phyloP scores from a whole-genome alignment of 345 rosid species.

The Balakata baccata region DNA sequence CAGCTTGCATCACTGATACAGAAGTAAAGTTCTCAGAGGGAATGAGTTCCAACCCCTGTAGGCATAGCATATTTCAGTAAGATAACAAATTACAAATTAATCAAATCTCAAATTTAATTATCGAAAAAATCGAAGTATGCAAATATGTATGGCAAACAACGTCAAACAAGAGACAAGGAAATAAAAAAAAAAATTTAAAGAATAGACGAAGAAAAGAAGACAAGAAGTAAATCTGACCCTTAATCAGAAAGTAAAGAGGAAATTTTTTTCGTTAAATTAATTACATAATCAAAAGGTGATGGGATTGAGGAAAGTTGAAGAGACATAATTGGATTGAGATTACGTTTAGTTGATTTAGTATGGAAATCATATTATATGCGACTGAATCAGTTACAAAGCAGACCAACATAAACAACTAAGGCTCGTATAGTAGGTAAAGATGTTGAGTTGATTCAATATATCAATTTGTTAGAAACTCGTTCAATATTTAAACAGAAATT shows the following conservation, averaged over 20 bases:
- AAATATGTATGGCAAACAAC: neutral
- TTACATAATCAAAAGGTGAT: no score
- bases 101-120: neutral
- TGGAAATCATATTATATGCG: no score
- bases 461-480: neutral
- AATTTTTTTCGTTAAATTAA: neutral
- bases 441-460: no score
- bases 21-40: conserved; percentile 99
- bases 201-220: neutral
- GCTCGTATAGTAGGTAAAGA: no score
- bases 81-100: neutral
- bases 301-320: neutral
- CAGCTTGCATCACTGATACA: conserved; percentile 98
- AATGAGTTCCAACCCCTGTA: conserved; percentile 90
- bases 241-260: neutral
- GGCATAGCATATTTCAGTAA: neutral
- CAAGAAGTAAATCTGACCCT: neutral
- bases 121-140: neutral
- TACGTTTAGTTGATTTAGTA: no score
- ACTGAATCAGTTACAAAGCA: neutral
- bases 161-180: no score
- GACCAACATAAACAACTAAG: neutral
- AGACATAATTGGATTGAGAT: neutral
- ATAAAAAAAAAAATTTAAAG: neutral
- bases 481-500: neutral